Conservation (phyloP, 2,329 filamentous ascomycete genomes). For the Ophiosphaerella herpotricha region DNA sequence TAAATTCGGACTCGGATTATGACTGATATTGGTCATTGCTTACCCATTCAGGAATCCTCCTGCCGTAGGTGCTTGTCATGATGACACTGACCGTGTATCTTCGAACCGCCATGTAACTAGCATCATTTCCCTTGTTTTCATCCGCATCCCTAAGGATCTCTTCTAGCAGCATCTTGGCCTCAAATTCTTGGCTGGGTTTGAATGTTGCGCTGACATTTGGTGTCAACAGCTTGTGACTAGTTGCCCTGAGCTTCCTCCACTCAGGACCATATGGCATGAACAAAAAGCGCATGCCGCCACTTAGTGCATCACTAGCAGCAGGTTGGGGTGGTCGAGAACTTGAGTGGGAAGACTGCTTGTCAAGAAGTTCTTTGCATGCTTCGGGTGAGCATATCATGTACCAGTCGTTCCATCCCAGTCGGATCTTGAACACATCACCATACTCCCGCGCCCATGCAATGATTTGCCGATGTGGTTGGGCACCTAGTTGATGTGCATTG, state of each 20-base stretch:
- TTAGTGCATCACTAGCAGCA: constrained; percentile 47
- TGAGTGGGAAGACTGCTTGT: constrained; percentile 46
- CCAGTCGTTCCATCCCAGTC: constrained; percentile 54
- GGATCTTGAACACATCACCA: constrained; percentile 53
- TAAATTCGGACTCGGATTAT: background rate
- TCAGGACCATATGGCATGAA: constrained; percentile 49
- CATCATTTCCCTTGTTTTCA: constrained; percentile 22
- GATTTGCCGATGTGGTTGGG: constrained; percentile 37
- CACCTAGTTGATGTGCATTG: constrained; percentile 35
- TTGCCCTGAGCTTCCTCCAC: constrained; percentile 48
- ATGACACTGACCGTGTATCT: constrained; percentile 42
- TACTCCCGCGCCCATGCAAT: constrained; percentile 48
- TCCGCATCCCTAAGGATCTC: constrained; percentile 45
- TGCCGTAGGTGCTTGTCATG: constrained; percentile 45
- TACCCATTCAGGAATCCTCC: constrained; percentile 39
- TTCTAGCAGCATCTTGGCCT: constrained; percentile 51
- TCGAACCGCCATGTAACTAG: constrained; percentile 33
- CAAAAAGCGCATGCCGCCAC: constrained; percentile 48
- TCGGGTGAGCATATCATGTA: constrained; percentile 51
- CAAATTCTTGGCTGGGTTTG: constrained; percentile 52
- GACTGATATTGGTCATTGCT: constrained; percentile 5
- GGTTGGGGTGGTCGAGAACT: constrained; percentile 46
- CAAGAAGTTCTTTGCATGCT: constrained; percentile 52
- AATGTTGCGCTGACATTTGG: constrained; percentile 46
- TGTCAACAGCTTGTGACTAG: constrained; percentile 48